Conservation (phyloP, 306 rosid genomes). For the Vigna angularis region DNA sequence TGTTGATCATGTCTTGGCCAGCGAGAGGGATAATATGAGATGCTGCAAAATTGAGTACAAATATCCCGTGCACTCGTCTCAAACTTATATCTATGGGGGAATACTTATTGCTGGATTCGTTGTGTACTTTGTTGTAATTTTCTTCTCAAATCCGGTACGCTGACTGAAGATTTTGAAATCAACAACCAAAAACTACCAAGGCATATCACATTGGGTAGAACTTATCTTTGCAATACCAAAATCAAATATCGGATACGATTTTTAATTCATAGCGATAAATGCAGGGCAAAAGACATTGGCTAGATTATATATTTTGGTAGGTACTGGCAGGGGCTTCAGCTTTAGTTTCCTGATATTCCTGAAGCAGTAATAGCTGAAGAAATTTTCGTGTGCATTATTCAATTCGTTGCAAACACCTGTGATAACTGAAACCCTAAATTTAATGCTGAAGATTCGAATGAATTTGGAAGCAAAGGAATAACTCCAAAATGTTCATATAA, state of each 20-base stretch:
- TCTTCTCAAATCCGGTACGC: slow-evolving; percentile 86
- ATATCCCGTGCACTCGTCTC: slow-evolving; percentile 81
- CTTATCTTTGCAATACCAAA: slow-evolving; percentile 20
- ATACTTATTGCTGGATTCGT: slow-evolving; percentile 91
- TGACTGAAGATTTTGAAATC: slow-evolving; percentile 47
- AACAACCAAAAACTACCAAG: neutral
- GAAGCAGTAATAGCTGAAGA: slow-evolving; percentile 15
- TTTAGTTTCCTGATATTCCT: neutral
- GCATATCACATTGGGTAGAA: slow-evolving; percentile 17
- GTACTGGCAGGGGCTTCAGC: slow-evolving; percentile 18
- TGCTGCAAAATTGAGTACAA: slow-evolving; percentile 90
- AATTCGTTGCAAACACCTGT: neutral
- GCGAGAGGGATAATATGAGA: slow-evolving; percentile 82
- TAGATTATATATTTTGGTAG: slow-evolving; percentile 37
- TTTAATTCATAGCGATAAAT: slow-evolving; percentile 37
- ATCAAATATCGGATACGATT: slow-evolving; percentile 30
- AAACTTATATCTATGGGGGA: slow-evolving; percentile 86
- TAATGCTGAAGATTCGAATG: neutral
- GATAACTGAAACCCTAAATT: neutral
- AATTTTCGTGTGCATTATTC: slow-evolving; percentile 7
- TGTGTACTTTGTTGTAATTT: slow-evolving; percentile 90
- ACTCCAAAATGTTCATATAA: too few relatives aligned
- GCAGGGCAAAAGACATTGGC: slow-evolving; percentile 45
- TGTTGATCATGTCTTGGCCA: slow-evolving; percentile 75
- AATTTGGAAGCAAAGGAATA: neutral